Percentiles rank a stretch among this genome's conserved stretches.
phyloP scores from a whole-genome alignment of 352 stramenopile genomes.

The Halophytophthora polymorphica region DNA sequence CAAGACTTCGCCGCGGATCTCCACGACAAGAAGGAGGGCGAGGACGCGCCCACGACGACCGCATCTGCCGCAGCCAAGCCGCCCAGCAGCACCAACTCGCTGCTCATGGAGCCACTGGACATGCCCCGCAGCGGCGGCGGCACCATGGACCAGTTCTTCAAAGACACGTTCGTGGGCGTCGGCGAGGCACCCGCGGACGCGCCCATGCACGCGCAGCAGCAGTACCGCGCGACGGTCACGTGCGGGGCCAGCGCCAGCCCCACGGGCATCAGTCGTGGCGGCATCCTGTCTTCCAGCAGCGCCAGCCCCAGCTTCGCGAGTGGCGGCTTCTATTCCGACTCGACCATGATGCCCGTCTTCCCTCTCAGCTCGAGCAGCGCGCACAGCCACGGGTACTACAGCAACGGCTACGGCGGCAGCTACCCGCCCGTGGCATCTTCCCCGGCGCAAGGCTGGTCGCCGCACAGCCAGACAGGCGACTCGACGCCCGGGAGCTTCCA shows the following conservation, averaged over 20 bases:
- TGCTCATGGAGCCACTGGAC: conserved; percentile 37
- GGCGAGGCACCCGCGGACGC: background rate
- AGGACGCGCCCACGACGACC: background rate
- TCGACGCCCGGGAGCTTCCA: conserved; percentile 13
- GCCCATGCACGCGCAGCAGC: conserved; percentile 7
- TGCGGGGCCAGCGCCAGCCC: conserved; percentile 1
- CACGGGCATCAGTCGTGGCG: background rate
- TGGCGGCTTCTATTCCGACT: conserved; percentile 18
- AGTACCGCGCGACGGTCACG: background rate
- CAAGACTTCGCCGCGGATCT: conserved; percentile 40
- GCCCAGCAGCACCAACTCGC: conserved; percentile 17
- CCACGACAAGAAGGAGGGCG: conserved; percentile 17
- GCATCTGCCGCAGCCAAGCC: conserved; percentile 3
- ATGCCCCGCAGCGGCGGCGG: conserved; percentile 14
- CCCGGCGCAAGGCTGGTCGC: conserved; percentile 12
- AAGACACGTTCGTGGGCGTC: conserved; percentile 21
- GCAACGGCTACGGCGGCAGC: background rate
- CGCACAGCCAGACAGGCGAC: conserved; percentile 3
- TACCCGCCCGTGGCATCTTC: conserved; percentile 7
- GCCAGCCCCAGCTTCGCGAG: background rate
- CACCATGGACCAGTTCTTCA: conserved; percentile 11
- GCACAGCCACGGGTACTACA: conserved; percentile 2
- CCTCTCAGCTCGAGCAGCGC: conserved; percentile 10
- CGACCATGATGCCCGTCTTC: conserved; percentile 28
- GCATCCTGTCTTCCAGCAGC: conserved; percentile 6